Evolutionary conservation across 352 stramenopile genomes (phyloP).

Genomic region (Globisporangium echinulatum): DNA sequence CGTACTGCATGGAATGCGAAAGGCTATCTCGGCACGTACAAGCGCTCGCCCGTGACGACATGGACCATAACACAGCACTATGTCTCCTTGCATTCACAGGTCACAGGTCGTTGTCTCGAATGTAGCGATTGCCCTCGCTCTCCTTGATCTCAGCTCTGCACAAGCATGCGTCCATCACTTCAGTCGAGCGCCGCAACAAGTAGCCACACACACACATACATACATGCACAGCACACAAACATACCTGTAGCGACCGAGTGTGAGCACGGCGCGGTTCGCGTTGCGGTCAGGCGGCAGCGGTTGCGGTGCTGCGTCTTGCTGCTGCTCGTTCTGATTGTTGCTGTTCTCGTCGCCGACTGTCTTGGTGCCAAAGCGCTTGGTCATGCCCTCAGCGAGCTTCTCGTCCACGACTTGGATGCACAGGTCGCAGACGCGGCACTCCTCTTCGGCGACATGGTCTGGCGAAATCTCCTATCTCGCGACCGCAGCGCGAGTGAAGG

Average conservation of each 20-base stretch:
- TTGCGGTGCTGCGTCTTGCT: constrained; percentile 13
- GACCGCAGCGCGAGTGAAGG: too few relatives aligned
- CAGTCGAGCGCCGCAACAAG: background rate
- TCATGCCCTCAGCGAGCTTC: constrained; percentile 71
- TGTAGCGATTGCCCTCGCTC: constrained; percentile 86
- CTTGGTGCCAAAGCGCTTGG: constrained; percentile 61
- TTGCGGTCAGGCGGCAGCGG: constrained; percentile 42
- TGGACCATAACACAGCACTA: background rate
- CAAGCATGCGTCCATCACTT: background rate
- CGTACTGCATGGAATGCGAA: too few relatives aligned
- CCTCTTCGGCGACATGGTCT: constrained; percentile 51
- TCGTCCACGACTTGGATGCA: constrained; percentile 84
- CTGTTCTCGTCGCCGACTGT: constrained; percentile 18
- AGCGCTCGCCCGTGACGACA: too few relatives aligned
- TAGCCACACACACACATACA: background rate
- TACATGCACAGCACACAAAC: background rate
- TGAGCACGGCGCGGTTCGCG: constrained; percentile 65
- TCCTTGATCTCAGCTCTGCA: constrained; percentile 84
- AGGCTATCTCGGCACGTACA: too few relatives aligned
- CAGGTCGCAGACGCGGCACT: constrained; percentile 70
- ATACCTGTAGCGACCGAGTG: constrained; percentile 78
- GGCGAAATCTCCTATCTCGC: constrained; percentile 48
- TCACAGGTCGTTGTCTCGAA: constrained; percentile 79
- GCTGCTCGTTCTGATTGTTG: constrained; percentile 34
- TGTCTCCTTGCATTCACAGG: background rate